A percentile compares a stretch with the other conserved stretches of the same genome.
These are phyloP conservation scores for Phytophthora aleatoria DNA, from an alignment of 352 stramenopile genomes.

Conservation along the genomic window DNA sequence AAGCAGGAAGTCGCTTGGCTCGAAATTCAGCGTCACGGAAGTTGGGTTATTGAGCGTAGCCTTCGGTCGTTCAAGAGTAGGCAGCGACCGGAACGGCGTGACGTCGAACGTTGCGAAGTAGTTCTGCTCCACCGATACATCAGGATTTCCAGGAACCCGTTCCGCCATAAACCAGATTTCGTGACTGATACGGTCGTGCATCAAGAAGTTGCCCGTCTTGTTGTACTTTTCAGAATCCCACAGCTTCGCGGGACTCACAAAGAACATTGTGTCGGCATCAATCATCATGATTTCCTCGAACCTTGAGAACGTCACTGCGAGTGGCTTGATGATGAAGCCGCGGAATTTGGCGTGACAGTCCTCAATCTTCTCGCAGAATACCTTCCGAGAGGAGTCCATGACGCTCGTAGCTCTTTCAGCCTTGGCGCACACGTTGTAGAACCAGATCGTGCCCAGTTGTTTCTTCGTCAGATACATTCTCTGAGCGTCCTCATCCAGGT, in stretches of 20 bases:
- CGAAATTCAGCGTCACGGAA: conserved; percentile 27
- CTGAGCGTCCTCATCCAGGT: conserved; percentile 43
- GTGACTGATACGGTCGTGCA: conserved; percentile 58
- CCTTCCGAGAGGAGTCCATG: conserved; percentile 24
- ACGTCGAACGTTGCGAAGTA: conserved; percentile 41
- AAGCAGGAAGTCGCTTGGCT: conserved; percentile 36
- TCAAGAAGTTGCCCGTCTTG: conserved; percentile 57
- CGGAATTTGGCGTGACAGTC: conserved; percentile 50
- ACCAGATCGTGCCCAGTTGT: conserved; percentile 29
- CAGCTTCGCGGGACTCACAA: conserved; percentile 52
- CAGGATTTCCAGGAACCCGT: conserved; percentile 9
- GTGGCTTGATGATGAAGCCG: conserved; percentile 60
- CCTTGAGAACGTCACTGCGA: conserved; percentile 55
- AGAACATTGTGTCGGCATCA: conserved; percentile 64
- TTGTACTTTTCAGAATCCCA: conserved; percentile 53
- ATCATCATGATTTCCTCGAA: conserved; percentile 71
- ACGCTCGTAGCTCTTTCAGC: conserved; percentile 32
- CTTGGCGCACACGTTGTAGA: conserved; percentile 40
- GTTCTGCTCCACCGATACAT: conserved; percentile 31
- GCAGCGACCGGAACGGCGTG: conserved; percentile 23
- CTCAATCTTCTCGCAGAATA: conserved; percentile 51
- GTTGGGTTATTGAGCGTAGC: conserved; percentile 25
- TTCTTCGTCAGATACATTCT: conserved; percentile 37
- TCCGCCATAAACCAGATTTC: conserved; percentile 38
- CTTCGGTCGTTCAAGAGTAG: conserved; percentile 27